Base-by-base conservation (phyloP, 1,139 yeast genomes). In the Saccharomycopsis phalli region DNA sequence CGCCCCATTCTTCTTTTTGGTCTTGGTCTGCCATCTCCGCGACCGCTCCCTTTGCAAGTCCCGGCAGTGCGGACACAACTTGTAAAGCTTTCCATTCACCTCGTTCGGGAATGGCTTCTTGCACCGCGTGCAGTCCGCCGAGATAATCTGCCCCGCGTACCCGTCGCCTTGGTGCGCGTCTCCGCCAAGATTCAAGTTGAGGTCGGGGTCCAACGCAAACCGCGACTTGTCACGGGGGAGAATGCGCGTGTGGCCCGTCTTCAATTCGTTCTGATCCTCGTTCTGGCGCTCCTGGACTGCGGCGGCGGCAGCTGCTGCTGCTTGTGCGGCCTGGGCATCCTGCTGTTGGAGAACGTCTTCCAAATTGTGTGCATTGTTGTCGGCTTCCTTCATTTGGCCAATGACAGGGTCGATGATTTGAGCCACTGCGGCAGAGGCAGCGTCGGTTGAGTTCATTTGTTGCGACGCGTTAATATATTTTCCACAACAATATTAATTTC, bases 1-100 rank as follows among this genome's bases (percentile, higher is more conserved):
- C 3, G 74, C 78, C 4, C 82, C 82, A 23, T 63, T 66, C 50
- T 72, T 76, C 49, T 68, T 69, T 51, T 72, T 74, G 3, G 81
- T 76, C 49, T 69, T 70, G 53, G 64, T 62, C 51, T 76, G 82
- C 83, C 83, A 76, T 46, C 81, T 61, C 45, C 79, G 61, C 11
- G 76, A 68, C 45, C 83, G 57, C 53, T 74, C 76, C 40, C 83
- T 59, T 54, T 77, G 84, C 40, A 75, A 58, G 41, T 71, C 76
- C 31, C 83, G 65, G 51, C 84, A 77, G 52, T 75, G 82, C 34
- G 69, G 71, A 52, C 84, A 77, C 42, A 76, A 59, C 54, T 74
- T 74, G 59, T 59, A 76, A 7, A 62, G 58, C 51, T 72, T 74
- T 42, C 66, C 68, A 5, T 61, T 60, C 25, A 65, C 56, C 2